A percentile compares a stretch with the other conserved stretches of the same genome.
These are phyloP conservation scores for Escallonia herrerae DNA, from an alignment of 129 eudicot genomes.

Conservation along the genomic window DNA sequence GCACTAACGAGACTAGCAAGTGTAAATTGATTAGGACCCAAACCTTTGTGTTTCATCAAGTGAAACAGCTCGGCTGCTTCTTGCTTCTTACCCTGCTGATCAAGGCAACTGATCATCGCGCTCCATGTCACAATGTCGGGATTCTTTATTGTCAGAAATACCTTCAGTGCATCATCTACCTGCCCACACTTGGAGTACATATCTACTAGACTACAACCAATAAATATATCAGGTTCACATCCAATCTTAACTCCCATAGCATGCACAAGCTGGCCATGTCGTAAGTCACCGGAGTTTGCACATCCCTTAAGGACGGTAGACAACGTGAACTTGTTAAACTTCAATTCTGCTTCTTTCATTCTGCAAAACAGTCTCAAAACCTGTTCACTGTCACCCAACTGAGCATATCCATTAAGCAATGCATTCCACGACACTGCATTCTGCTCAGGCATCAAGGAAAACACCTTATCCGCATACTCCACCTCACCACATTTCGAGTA, in stretches of 20 bases:
- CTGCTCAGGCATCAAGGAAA: constrained; percentile 22
- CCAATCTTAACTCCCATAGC: constrained; percentile 25
- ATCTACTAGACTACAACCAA: constrained; percentile 33
- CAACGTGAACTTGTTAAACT: constrained; percentile 28
- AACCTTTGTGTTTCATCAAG: constrained; percentile 27
- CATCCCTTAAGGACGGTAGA: constrained; percentile 34
- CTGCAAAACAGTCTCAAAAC: constrained; percentile 22
- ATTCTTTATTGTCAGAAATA: constrained; percentile 23
- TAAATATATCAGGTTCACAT: constrained; percentile 28
- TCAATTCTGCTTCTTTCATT: constrained; percentile 33
- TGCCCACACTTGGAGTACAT: constrained; percentile 39
- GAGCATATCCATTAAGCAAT: constrained; percentile 32
- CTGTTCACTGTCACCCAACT: constrained; percentile 27
- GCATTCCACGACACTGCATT: constrained; percentile 41
- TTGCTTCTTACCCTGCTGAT: constrained; percentile 31
- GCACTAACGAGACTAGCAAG: constrained; percentile 34
- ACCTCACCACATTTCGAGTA: constrained; percentile 41
- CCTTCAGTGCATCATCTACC: constrained; percentile 31
- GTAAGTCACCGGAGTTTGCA: constrained; percentile 21
- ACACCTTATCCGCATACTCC: constrained; percentile 32
- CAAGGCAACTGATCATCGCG: constrained; percentile 37
- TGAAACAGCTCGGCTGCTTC: constrained; percentile 29
- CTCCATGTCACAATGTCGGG: constrained; percentile 43
- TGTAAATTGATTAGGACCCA: constrained; percentile 37
- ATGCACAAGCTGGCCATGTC: constrained; percentile 25